Evolutionary conservation across 164 flowering plant species (phyloP).

Genomic region (Magnolia officinalis): DNA sequence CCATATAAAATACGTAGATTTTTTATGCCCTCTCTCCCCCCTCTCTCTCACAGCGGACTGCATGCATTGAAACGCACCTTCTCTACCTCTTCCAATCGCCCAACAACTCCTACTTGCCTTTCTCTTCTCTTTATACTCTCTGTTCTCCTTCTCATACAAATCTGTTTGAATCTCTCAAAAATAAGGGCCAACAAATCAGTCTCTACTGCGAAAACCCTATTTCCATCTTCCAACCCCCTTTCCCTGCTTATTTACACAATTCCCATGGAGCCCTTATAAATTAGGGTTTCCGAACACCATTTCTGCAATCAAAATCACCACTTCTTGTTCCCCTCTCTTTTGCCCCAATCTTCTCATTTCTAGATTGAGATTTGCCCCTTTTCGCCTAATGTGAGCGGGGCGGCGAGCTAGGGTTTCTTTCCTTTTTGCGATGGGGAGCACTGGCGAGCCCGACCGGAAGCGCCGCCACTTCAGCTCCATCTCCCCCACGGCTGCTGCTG

Average conservation of each 20-base stretch:
- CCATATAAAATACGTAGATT: background rate
- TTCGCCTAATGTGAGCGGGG: slow-evolving; percentile 21
- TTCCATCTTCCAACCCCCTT: background rate
- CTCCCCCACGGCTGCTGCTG: slow-evolving; percentile 56
- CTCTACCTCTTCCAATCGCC: background rate
- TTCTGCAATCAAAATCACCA: background rate
- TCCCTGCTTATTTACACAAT: background rate
- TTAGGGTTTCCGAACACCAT: background rate
- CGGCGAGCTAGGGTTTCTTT: slow-evolving; percentile 19
- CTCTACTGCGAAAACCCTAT: background rate
- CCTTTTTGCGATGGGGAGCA: slow-evolving; percentile 64
- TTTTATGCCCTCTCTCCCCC: background rate
- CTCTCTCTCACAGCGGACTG: background rate
- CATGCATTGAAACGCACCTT: background rate
- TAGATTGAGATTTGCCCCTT: background rate
- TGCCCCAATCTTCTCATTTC: background rate
- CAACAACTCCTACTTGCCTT: background rate
- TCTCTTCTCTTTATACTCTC: background rate
- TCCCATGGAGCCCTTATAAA: background rate
- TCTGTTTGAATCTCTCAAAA: background rate
- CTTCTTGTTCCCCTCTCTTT: background rate
- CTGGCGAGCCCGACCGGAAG: slow-evolving; percentile 85
- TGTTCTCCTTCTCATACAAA: background rate
- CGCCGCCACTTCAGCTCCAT: slow-evolving; percentile 70
- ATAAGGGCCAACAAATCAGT: background rate